Evolutionary conservation across 139 green algal genomes (phyloP), one percentile per base, ranked within the genome.

Genomic region (Spirogloea muscicola): DNA sequence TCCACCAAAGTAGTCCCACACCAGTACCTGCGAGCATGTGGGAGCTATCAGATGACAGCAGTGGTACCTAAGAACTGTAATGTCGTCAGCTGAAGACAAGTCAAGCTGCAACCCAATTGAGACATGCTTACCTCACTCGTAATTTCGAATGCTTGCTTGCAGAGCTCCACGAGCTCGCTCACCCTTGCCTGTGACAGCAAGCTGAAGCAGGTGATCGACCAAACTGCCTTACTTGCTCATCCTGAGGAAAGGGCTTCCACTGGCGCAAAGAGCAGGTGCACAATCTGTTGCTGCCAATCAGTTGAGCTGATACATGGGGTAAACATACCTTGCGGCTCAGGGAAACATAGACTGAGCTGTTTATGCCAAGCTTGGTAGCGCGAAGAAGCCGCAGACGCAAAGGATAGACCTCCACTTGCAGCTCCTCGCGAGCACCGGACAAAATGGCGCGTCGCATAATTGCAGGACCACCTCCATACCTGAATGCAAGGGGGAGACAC

Each of bases 361-460:
- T 68, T 25, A 33, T 16, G 29, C 21, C 31, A 13, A 25, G 33
- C 33, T n/a, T 33, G 51, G 43, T 39, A n/a, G 44, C n/a, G 9
- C 37, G 74, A 27, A 39, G 13, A 38, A 81, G n/a, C 44, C 52
- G 27, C 10, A 81, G 37, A 1, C 21, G 21, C 10, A 81, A 34
- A 6, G 74, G 74, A 67, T 81, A 76, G 7, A 81, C 64, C 41
- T 81, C 74, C 41, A 81, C 74, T 21, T 7, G 27, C 7, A 66
- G 36, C 18, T 78, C 46, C 9, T 46, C 34, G 31, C 49, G 37
- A 3, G 49, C 37, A 13, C 57, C 52, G 9, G 70, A 25, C 27
- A 21, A 18, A 5, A 69, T 57, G 18, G 77, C 74, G 4, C 25
- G 10, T 27, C 74, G 61, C 6, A 34, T 38, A 25, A 81, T 38